Base-by-base conservation (phyloP, 805 yeast genomes). In the Kuraishia piskuri region DNA sequence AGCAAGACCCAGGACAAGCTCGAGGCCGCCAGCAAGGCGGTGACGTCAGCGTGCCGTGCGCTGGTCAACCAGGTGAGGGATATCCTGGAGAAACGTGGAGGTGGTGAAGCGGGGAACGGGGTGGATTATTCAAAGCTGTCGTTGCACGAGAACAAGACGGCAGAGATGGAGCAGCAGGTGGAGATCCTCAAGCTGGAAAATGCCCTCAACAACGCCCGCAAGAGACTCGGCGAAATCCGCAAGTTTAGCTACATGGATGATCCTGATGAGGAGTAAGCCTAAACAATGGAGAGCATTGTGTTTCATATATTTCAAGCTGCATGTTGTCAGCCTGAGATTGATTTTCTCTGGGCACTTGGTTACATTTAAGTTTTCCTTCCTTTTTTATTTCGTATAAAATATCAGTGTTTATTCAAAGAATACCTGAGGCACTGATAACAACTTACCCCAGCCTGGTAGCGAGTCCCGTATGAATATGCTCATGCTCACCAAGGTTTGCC, bases 101-200 rank as follows among this genome's bases (percentile, higher is more conserved):
- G 58, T 22, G 50, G 25, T 2, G 71, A 69, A 46, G 75, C 71
- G 5, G 61, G 58, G 10, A 69, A 73, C 23, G 68, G 62, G n/a
- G 69, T 83, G 53, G 95, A 90, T 65, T 86, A 83, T 63, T 74
- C 87, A 22, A 79, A 77, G 61, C 68, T 88, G 54, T 75, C 88
- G 8, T 78, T 87, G 26, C 88, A 87, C 64, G 96, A 89, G 67
- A 89, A 88, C 61, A 87, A 86, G 68, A 86, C 95, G 0, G 79
- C 81, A 22, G 94, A 90, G 61, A 88, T 90, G 96, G 96, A 89
- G 64, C 96, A 89, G 67, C 97, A 90, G 66, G 96, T 90, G 6
- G 91, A 88, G 64, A 90, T 90, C 51, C 74, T 90, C 68, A 88
- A 87, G 67, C 73, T 90, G 53, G 96, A 90, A 62, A 87, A 87